Base-by-base conservation (phyloP, 768 basidiomycete genomes). In the Serendipita indica region DNA sequence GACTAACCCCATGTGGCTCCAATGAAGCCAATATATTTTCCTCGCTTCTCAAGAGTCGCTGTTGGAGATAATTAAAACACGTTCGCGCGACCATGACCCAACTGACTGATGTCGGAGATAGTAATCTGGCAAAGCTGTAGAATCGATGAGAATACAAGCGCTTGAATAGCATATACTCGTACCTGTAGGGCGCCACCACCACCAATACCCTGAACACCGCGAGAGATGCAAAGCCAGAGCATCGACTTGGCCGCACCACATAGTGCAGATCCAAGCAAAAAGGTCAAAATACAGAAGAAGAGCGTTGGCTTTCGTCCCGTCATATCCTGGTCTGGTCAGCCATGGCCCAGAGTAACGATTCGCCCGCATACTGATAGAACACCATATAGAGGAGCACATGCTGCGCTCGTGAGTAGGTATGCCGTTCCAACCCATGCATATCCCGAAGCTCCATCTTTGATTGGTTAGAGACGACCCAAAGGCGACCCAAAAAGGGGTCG, bases 131-230 rank as follows among this genome's bases (percentile, higher is more conserved):
- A 83, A 62, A 88, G 72, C 60, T 73, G 71, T 6, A 67, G 59
- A 43, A 16, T 25, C 37, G 34, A n/a, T 20, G 58, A 1, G 33
- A 22, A 25, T 33, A 7, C 3, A 46, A 3, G 20, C 25, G 14
- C 4, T 32, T 32, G 7, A 60, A 33, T 34, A 13, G 25, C 13
- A 22, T 16, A 30, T n/a, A 39, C 13, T 30, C 52, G 20, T n/a
- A 57, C 39, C 65, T 86, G 84, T 14, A 88, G 72, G 60, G 89
- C 83, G 3, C 85, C 87, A 7, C 86, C 86, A 4, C 86, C 86
- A 25, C 89, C 89, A 30, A 90, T 80, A 6, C 89, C 89, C 67
- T 90, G 89, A 2, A 92, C 72, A 2, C 86, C 88, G 63, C 89
- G 79, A 39, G 77, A 78, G 0, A 85, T 74, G 33, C 89, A 80